Evolutionary conservation across 2,329 filamentous ascomycete species (phyloP), one percentile per base, ranked within the genome.

Genomic region (Alternaria metachromatica): DNA sequence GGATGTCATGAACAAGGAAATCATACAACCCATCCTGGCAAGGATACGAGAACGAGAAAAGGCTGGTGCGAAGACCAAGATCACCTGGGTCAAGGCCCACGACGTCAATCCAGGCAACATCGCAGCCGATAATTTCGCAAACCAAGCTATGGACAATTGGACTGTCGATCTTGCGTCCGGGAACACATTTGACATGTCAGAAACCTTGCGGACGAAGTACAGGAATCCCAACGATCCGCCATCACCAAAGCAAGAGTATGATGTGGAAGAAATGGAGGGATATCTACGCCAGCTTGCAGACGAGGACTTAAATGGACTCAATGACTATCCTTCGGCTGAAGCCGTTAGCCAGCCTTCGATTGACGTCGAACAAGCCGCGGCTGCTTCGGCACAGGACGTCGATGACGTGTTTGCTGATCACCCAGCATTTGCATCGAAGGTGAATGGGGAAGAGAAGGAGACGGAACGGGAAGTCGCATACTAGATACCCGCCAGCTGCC

Each of bases 11-110:
- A 98, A 99, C 78, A 89, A 89, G 74, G 96, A 99, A 73, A 82
- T 98, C 20, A 87, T 98, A 61, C 87, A 91, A 76, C 87, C 87
- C 3, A 89, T 97, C 50, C 82, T 94, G 44, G 83, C 85, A 7
- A 87, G 88, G 72, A 92, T 97, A 54, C 88, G 91, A 23, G 87
- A 92, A 77, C 86, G 93, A 53, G 86, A 88, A 53, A 56, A 66
- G 37, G 71, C 71, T 49, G 83, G 81, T 57, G 82, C 84, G 1
- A 81, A 84, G 68, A 96, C 92, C 0, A 82, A 87, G 58, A 96
- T 97, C 74, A 86, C 89, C 66, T 98, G 94, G 94, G 89, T 97
- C 50, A 97, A 97, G 81, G 96, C 94, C 0, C 96, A 99, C 77
- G 86, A 86, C 25, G 84, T 85, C 48, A 85, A 93, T 69, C 79